Evolutionary conservation across 192 early-diverging fungal species (phyloP), one percentile per base, ranked within the genome.

Genomic region (Pilaira anomala): DNA sequence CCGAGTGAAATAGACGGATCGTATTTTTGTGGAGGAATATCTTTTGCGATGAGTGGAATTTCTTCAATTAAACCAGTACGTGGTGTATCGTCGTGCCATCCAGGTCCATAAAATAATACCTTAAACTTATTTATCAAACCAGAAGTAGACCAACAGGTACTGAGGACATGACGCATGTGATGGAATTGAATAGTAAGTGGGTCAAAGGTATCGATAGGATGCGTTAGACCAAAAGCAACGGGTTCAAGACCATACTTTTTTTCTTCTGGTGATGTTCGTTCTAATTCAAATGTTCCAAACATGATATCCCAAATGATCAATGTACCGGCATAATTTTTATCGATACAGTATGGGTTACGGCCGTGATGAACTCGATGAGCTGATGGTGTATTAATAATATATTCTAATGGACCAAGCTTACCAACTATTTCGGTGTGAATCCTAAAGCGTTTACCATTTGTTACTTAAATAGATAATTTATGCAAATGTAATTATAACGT

Each of bases 241-340:
- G 73, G 75, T 54, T 83, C 83, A 30, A 71, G 71, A 12, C 69
- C 73, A 18, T 49, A 18, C 13, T 57, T 63, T 19, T 60, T 58
- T 14, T 71, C 71, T 12, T 69, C 46, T 0, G 77, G 73, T n/a
- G 65, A 69, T 48, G 69, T 56, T 13, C 67, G 62, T 50, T 85
- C 83, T 21, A 68, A 55, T 33, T 74, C 77, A 69, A 75, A 85
- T 9, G 83, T 85, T 12, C 82, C 83, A 79, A 85, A 85, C 53
- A 85, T 44, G 46, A 73, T 74, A 46, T 85, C 83, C 83, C 83
- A 85, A 55, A 85, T 85, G 44, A 85, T 84, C 46, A 85, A 69
- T 3, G 82, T 81, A 14, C 79, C 83, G 46, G 72, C 81, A 62
- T 83, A 85, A 66, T 85, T 85, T 70, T 85, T 83, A 57, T 85